phyloP scores from a whole-genome alignment of 2,329 filamentous ascomycete species.

The Alternaria infectoria region DNA sequence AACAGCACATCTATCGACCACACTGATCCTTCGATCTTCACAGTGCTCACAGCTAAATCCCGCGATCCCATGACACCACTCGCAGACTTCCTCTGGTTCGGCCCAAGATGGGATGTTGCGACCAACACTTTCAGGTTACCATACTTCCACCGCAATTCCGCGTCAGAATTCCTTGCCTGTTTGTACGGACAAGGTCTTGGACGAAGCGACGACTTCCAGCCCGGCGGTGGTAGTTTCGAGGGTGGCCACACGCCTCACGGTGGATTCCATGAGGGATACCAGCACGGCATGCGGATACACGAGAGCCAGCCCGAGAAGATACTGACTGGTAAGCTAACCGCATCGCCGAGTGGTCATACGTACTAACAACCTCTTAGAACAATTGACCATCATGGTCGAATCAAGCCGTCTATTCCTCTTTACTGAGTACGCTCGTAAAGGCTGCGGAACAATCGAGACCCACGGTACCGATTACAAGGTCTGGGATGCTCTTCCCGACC shows the following conservation, averaged over 20 bases:
- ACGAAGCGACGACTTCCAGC: constrained; percentile 53
- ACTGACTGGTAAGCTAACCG: constrained; percentile 38
- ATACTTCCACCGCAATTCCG: constrained; percentile 50
- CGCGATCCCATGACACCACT: constrained; percentile 46
- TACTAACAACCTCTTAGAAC: constrained; percentile 29
- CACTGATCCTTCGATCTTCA: constrained; percentile 49
- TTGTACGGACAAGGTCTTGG: constrained; percentile 47
- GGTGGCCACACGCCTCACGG: constrained; percentile 48
- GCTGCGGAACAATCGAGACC: constrained; percentile 43
- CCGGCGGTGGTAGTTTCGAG: constrained; percentile 47
- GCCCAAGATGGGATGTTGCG: constrained; percentile 49
- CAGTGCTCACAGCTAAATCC: constrained; percentile 47
- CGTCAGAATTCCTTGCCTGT: constrained; percentile 48
- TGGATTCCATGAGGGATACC: constrained; percentile 53
- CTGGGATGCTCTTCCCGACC: constrained; percentile 47
- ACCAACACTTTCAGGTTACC: constrained; percentile 49
- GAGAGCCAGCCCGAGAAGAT: constrained; percentile 53
- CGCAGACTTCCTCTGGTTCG: constrained; percentile 49
- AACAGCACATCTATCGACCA: constrained; percentile 50
- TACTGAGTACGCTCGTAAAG: constrained; percentile 46
- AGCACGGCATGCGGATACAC: constrained; percentile 54
- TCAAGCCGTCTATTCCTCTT: constrained; percentile 48
- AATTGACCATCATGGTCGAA: constrained; percentile 50
- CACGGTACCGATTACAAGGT: constrained; percentile 48
- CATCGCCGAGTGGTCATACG: neutral